Evolutionary conservation across 108 stramenopile species (phyloP), one percentile per base, ranked within the genome.

Genomic region (Chaetoceros tenuissimus): DNA sequence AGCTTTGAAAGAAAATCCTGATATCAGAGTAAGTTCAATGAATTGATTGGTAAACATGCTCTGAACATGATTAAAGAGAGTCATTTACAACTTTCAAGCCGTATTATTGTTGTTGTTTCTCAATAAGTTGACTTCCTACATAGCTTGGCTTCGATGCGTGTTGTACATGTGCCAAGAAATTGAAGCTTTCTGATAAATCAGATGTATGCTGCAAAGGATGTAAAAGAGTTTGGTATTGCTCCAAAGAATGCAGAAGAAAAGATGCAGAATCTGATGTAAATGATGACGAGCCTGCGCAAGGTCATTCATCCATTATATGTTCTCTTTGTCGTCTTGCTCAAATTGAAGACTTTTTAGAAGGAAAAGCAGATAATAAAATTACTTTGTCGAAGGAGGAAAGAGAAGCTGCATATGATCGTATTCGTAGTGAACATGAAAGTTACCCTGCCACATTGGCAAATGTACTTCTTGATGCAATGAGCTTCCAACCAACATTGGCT

Each of bases 381-480:
- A 24, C 62, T 0, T 16, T 53, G 2, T 40, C 53, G 16, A 34
- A 56, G n/a, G 34, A 40, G 20, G 69, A 47, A 7, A 52, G 51
- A 51, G 73, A 76, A 20, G 78, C 82, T 25, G 82, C 91, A 7
- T 48, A 47, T 17, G 78, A 92, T 67, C 72, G 91, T 55, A 55
- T 92, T 5, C 68, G 59, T 47, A 92, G 86, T 20, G 91, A 92
- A 63, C 66, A 63, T 23, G 85, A 93, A 48, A 87, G 86, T 1
- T 94, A 94, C 59, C 92, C 88, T 20, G 87, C 92, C 2, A 94
- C 92, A 30, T 62, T 94, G 19, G 84, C 87, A 30, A 94, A 94
- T 46, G 57, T 85, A 20, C 57, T 86, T 2, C 34, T 64, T 19
- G 82, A 80, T 43, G 72, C 75, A 34, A 82, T 87, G 0, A 77